Percentiles rank a stretch among this genome's conserved stretches.
Evolutionary conservation across 106 monocot species (phyloP).

Genomic region (Xerophyta viscosa): DNA sequence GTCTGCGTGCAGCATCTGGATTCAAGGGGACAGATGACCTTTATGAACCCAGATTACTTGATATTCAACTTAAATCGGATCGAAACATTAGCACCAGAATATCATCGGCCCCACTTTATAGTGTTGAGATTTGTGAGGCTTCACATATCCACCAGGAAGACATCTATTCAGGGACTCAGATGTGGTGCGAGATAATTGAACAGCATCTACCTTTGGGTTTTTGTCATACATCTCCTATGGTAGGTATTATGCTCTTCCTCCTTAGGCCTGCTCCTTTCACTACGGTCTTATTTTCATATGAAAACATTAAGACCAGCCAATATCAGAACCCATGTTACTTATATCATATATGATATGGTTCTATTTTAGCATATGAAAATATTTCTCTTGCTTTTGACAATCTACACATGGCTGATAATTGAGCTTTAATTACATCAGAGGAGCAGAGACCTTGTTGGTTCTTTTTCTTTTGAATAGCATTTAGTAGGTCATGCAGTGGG

Average conservation of each 20-base stretch:
- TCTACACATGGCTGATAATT: too few species aligned
- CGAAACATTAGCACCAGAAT: constrained; percentile 39
- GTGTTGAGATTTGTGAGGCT: constrained; percentile 18
- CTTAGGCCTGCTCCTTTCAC: too few species aligned
- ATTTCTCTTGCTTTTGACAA: too few species aligned
- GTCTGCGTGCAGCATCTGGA: constrained; percentile 90
- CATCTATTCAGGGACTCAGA: constrained; percentile 25
- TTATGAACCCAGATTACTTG: constrained; percentile 54
- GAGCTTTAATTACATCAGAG: too few species aligned
- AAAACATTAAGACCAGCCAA: too few species aligned
- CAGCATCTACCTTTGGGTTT: constrained; percentile 54
- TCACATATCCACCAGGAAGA: constrained; percentile 14
- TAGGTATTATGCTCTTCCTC: constrained; percentile 12
- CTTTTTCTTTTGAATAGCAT: too few species aligned
- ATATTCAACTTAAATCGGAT: constrained; percentile 53
- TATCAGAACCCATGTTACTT: too few species aligned
- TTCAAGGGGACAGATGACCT: constrained; percentile 83
- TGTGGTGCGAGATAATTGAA: constrained; percentile 66
- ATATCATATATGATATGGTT: too few species aligned
- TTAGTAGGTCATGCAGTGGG: too few species aligned
- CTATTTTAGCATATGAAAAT: too few species aligned
- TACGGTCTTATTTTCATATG: too few species aligned
- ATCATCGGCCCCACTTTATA: constrained; percentile 81
- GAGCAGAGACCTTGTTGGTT: too few species aligned
- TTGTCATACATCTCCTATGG: constrained; percentile 55